phyloP scores from a whole-genome alignment of 129 eudicot genomes.

The Helichrysum umbraculigerum region DNA sequence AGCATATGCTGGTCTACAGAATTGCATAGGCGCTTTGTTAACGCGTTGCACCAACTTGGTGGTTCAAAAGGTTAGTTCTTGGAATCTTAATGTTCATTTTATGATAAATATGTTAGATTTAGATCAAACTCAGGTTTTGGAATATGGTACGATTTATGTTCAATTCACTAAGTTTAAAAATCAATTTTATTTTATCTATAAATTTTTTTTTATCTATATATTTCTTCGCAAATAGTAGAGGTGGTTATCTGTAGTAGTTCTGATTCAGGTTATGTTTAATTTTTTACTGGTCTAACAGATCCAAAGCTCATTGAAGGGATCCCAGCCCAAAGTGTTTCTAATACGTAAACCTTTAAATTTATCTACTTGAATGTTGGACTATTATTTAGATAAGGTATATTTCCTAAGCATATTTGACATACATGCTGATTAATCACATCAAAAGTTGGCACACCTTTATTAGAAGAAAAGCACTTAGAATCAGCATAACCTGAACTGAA shows the following conservation, averaged over 20 bases:
- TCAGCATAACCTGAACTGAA: not conserved
- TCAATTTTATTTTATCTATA: too few relatives aligned
- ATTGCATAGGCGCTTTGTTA: slow-evolving; percentile 77
- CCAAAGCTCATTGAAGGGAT: too few relatives aligned
- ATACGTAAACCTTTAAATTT: not conserved
- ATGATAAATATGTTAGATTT: slow-evolving; percentile 19
- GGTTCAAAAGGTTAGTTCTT: slow-evolving; percentile 75
- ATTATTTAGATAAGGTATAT: too few relatives aligned
- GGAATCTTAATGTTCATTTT: slow-evolving; percentile 1
- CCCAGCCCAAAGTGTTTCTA: not conserved
- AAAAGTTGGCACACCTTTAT: not conserved
- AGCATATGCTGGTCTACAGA: slow-evolving; percentile 92
- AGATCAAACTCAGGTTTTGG: not conserved
- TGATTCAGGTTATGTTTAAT: not conserved
- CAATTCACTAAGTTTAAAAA: too few relatives aligned
- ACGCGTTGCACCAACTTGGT: slow-evolving; percentile 76
- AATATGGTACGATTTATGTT: too few relatives aligned
- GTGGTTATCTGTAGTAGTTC: not conserved
- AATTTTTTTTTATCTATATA: too few relatives aligned
- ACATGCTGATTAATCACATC: not conserved
- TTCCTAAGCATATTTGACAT: not conserved
- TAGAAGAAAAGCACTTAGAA: not conserved
- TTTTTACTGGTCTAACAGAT: not conserved
- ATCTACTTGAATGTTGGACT: not conserved
- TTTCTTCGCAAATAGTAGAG: not conserved